Percentiles rank a stretch among this genome's conserved stretches.
phyloP scores from a whole-genome alignment of 139 green algal species.

The Nannochloris sp. region DNA sequence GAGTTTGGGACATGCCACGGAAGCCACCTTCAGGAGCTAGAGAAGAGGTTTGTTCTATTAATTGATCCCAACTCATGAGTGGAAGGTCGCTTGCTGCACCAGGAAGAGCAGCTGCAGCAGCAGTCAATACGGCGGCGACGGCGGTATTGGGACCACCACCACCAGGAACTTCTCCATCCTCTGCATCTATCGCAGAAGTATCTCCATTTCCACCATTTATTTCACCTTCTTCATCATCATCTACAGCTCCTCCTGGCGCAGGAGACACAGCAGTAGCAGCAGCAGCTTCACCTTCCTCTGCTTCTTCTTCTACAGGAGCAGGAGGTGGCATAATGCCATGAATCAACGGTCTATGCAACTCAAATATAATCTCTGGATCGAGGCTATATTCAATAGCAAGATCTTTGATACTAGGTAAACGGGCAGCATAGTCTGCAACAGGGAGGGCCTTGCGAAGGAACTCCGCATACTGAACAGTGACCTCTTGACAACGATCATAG shows the following conservation, averaged over 20 bases:
- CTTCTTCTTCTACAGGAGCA: not conserved
- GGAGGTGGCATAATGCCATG: conserved; percentile 8
- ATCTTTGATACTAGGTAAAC: conserved; percentile 43
- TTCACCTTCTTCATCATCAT: not conserved
- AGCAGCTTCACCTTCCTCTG: not conserved
- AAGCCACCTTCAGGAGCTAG: conserved; percentile 18
- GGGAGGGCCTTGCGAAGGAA: conserved; percentile 54
- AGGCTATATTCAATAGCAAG: conserved; percentile 51
- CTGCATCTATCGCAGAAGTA: not conserved
- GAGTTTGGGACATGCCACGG: conserved; percentile 38
- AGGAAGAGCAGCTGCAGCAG: conserved; percentile 7
- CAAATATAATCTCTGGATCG: conserved; percentile 60
- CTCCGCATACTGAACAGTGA: conserved; percentile 48
- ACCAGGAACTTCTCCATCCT: conserved; percentile 2
- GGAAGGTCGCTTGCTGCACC: not conserved
- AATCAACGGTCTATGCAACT: conserved; percentile 56
- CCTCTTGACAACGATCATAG: conserved; percentile 72
- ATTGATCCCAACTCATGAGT: conserved; percentile 9
- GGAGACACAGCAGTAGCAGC: not conserved
- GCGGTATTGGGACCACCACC: not conserved
- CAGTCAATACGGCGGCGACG: not conserved
- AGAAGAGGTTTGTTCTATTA: conserved; percentile 17
- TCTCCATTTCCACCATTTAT: not conserved
- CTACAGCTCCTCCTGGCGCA: conserved; percentile 6
- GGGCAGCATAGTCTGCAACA: conserved; percentile 30